A percentile compares a stretch with the other conserved stretches of the same genome.
phyloP scores from a whole-genome alignment of 768 basidiomycete species.

The Plicaturopsis crispa region DNA sequence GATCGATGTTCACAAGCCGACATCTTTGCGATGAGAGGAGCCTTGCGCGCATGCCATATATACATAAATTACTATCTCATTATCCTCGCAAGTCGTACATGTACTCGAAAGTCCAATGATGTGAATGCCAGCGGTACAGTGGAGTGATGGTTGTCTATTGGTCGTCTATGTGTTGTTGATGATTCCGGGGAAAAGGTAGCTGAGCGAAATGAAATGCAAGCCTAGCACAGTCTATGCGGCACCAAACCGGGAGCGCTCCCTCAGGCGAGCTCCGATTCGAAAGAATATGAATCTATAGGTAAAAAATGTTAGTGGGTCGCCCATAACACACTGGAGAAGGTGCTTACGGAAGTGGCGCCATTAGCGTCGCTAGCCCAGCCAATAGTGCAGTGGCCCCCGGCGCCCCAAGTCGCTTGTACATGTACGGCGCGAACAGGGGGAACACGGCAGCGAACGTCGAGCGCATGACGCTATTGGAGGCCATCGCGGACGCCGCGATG shows the following conservation, averaged over 20 bases:
- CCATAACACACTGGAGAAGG: slow-evolving; percentile 16
- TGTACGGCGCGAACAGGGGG: slow-evolving; percentile 43
- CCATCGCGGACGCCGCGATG: slow-evolving; percentile 46
- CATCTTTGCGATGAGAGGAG: too few relatives aligned
- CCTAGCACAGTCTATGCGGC: too few relatives aligned
- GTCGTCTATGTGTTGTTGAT: too few relatives aligned
- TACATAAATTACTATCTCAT: too few relatives aligned
- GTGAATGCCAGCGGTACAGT: too few relatives aligned
- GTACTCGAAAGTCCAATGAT: too few relatives aligned
- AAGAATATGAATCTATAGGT: slow-evolving; percentile 43
- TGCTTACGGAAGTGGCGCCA: slow-evolving; percentile 57
- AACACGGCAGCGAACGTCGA: slow-evolving; percentile 41
- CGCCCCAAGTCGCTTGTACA: slow-evolving; percentile 50
- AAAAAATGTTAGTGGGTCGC: not conserved
- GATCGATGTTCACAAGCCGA: too few relatives aligned
- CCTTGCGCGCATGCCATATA: too few relatives aligned
- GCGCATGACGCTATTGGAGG: slow-evolving; percentile 44
- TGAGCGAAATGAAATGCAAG: too few relatives aligned
- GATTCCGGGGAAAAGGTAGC: too few relatives aligned
- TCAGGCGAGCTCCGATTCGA: slow-evolving; percentile 34
- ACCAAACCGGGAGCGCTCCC: slow-evolving; percentile 37
- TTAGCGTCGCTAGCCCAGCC: slow-evolving; percentile 52
- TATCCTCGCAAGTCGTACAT: too few relatives aligned
- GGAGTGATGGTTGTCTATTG: too few relatives aligned
- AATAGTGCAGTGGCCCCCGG: slow-evolving; percentile 70